phyloP scores from a whole-genome alignment of 2,329 filamentous ascomycete species.

The Verticillium longisporum region DNA sequence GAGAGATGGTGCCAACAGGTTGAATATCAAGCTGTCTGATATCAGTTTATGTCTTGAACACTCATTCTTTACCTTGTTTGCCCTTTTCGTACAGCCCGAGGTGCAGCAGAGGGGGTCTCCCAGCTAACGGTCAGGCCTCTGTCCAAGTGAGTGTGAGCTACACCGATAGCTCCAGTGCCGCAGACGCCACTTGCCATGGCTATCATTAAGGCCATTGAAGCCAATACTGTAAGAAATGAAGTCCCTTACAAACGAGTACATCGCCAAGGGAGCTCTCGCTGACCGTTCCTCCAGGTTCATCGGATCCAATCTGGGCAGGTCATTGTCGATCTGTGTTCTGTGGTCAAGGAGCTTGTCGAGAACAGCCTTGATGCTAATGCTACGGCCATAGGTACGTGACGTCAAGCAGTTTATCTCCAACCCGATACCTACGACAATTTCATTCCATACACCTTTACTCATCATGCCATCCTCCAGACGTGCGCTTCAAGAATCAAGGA shows the following conservation, averaged over 20 bases:
- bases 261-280: neutral
- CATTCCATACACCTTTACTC: neutral
- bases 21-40: neutral
- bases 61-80: neutral
- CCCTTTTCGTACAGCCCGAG: neutral
- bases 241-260: neutral
- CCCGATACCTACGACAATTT: neutral
- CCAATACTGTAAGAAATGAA: constrained; percentile 58
- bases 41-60: neutral
- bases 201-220: constrained; percentile 92
- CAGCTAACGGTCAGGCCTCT: neutral
- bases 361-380: constrained; percentile 92
- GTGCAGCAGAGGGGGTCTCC: neutral
- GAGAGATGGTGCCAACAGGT: too few relatives aligned
- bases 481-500: constrained; percentile 94
- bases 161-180: too few relatives aligned
- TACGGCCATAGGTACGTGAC: constrained; percentile 66
- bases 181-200: constrained; percentile 54
- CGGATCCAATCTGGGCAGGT: constrained; percentile 98
- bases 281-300: constrained; percentile 57
- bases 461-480: constrained; percentile 50
- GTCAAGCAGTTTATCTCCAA: too few relatives aligned
- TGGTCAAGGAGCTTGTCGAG: constrained; percentile 94
- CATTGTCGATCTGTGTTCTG: constrained; percentile 92
- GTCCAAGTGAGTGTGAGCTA: neutral